Evolutionary conservation across 176 grass and related monocot genomes (phyloP), one percentile per base, ranked within the genome.

Genomic region (Carex myosuroides): DNA sequence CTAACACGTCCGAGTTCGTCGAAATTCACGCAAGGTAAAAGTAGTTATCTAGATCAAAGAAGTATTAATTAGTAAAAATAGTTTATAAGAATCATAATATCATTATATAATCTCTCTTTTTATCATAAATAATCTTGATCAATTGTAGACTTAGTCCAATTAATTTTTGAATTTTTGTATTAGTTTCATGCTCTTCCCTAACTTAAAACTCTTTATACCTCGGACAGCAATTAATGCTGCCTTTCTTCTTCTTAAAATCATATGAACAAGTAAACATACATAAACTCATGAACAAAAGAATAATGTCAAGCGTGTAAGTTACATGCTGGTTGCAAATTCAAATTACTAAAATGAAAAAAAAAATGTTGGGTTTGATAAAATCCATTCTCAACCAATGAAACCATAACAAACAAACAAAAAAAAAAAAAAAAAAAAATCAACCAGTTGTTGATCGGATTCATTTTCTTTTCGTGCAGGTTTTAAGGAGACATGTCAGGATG

Each of bases 381-480:
- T 24, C n/a, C n/a, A 24, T 50, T 73, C n/a, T 50, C 70, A 39
- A 8, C 72, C 48, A 76, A 76, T 54, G 7, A 76, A 32, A 29
- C 29, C 71, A 76, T 16, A 9, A 26, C 26, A 26, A 26, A 26
- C 26, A 26, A 17, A 55, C 2, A 54, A 54, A 1, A 44, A 8
- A 26, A 39, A 37, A 1, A 44, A 8, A 26, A 39, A 37, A 48
- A 50, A 50, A 46, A 46, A 46, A 9, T 76, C 72, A 76, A 76
- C 22, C 21, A 55, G 29, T 76, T 76, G 72, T 76, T 76, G 39
- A 76, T 76, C 10, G 26, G 11, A 52, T 74, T 75, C 17, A 50
- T 73, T 73, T 73, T 46, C 70, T 73, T 79, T 52, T 37, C 76
- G 53, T 79, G 53, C n/a, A 13, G 76, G 26, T 18, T 52, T 79